Percentiles rank a stretch among this genome's conserved stretches.
Conservation (phyloP, 371 early-diverging fungal genomes). For the Mortierella sp. region DNA sequence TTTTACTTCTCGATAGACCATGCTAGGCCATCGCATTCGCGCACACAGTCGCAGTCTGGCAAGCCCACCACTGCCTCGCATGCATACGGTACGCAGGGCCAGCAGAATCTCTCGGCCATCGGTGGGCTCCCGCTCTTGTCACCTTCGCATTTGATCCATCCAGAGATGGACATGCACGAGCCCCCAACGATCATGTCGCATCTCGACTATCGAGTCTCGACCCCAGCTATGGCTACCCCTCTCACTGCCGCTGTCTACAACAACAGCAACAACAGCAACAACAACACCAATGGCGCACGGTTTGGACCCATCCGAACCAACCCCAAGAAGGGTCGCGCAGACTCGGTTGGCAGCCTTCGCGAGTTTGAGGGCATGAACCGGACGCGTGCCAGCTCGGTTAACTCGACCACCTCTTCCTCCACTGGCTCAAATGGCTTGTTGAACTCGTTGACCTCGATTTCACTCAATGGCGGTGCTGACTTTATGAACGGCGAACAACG, state of each 20-base stretch:
- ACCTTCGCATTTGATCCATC: slow-evolving; percentile 34
- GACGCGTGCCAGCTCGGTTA: slow-evolving; percentile 38
- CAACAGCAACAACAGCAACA: slow-evolving; percentile 1
- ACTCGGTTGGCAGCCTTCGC: slow-evolving; percentile 23
- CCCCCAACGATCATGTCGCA: slow-evolving; percentile 43
- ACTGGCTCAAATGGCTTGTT: slow-evolving; percentile 29
- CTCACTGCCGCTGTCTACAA: slow-evolving; percentile 1
- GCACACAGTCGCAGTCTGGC: not conserved
- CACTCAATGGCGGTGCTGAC: slow-evolving; percentile 6
- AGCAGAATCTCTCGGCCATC: slow-evolving; percentile 11
- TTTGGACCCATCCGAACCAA: slow-evolving; percentile 24
- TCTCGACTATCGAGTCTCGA: slow-evolving; percentile 16
- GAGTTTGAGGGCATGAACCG: slow-evolving; percentile 22
- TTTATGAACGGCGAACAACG: too few relatives aligned
- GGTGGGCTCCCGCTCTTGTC: slow-evolving; percentile 38
- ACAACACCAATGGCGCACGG: slow-evolving; percentile 8
- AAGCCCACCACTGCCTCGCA: too few relatives aligned
- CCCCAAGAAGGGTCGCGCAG: slow-evolving; percentile 25
- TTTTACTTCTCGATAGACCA: not conserved
- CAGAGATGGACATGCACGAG: slow-evolving; percentile 29
- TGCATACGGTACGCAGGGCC: not conserved
- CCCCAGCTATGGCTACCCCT: slow-evolving; percentile 7
- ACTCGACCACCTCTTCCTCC: slow-evolving; percentile 37
- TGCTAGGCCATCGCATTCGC: slow-evolving; percentile 1
- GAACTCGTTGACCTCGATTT: slow-evolving; percentile 19